Percentiles rank a stretch among this genome's conserved stretches.
Evolutionary conservation across 495 filamentous ascomycete species (phyloP).

Genomic region (Eremomyces bilateralis): DNA sequence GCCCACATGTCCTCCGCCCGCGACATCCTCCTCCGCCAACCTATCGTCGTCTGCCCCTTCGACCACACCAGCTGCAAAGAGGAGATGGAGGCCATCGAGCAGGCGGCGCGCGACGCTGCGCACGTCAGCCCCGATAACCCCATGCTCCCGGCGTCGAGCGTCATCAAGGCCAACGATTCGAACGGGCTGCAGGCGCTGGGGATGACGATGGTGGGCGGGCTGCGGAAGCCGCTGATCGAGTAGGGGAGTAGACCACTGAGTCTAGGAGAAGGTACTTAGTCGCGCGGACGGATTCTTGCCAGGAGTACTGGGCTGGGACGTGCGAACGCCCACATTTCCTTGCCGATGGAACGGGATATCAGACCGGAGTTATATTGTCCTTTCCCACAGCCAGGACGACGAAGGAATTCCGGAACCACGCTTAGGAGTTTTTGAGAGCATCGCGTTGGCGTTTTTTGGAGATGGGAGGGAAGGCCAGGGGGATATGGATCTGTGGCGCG

Average conservation of each 20-base stretch:
- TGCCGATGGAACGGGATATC: background rate
- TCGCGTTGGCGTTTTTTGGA: no score
- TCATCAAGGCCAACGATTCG: conserved; percentile 55
- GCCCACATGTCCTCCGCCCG: conserved; percentile 75
- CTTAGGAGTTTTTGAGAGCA: background rate
- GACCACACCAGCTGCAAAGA: conserved; percentile 92
- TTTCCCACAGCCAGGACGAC: background rate
- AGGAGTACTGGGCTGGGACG: background rate
- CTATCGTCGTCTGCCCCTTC: conserved; percentile 87
- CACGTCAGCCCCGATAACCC: conserved; percentile 74
- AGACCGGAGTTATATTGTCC: background rate
- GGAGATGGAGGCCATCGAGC: conserved; percentile 94
- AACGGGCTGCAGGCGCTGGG: conserved; percentile 59
- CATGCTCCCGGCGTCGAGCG: conserved; percentile 60
- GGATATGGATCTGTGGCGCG: no score
- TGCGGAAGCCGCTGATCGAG: conserved; percentile 80
- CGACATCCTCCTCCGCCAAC: conserved; percentile 79
- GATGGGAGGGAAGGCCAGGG: no score
- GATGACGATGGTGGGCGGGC: conserved; percentile 62
- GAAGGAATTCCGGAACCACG: background rate
- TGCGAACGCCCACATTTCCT: background rate
- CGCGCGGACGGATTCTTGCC: background rate
- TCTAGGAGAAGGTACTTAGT: background rate
- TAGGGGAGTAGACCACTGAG: conserved; percentile 23
- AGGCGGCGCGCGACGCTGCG: conserved; percentile 78